Base-by-base conservation (phyloP, 2,329 filamentous ascomycete genomes). In the Scortechinia acanthostroma region DNA sequence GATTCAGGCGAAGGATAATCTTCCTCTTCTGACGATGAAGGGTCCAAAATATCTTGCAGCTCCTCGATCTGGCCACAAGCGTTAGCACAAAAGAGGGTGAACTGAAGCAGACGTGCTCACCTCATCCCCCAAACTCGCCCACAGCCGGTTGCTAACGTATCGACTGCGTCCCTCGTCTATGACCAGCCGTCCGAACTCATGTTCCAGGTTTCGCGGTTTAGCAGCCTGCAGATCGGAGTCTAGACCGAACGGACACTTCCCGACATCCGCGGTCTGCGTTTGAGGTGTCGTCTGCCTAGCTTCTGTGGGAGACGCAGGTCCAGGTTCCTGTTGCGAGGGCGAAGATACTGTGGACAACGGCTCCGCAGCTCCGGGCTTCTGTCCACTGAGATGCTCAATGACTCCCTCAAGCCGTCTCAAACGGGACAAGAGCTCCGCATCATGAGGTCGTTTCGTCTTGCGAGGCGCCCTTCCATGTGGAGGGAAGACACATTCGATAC, bases 401-500 rank as follows among this genome's bases (percentile, higher is more conserved):
- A 40, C 17, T 6, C 35, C 53, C 53, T 37, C 53, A 47, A 42
- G 47, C 52, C 42, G 55, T 25, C 42, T 49, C 52, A 21, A 49
- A 48, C 37, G 51, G 52, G n/a, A 57, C 50, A 28, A 50, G 47
- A 28, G 57, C 55, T 21, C 37, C 35, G 35, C 10, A 40, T 50
- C 45, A 3, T 46, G 45, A 19, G 44, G 19, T 4, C 37, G 44
- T 22, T 47, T 55, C 22, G 47, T 50, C 46, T 51, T 56, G 30
- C 56, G 53, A 49, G 55, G 59, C 3, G 56, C 56, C 21, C 57
- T 55, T 25, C 55, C 51, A 6, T 57, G 57, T 16, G 53, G 46
- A 13, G 58, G 45, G 42, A 55, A 68, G 20, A 57, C 53, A 48
- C 66, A 69, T 48, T 63, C 54, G 16, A 53, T 53, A 16, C 53